Percentiles rank a stretch among this genome's conserved stretches.
These are phyloP conservation scores for Penicillium antarcticum DNA, from an alignment of 495 filamentous ascomycete genomes.

Conservation along the genomic window DNA sequence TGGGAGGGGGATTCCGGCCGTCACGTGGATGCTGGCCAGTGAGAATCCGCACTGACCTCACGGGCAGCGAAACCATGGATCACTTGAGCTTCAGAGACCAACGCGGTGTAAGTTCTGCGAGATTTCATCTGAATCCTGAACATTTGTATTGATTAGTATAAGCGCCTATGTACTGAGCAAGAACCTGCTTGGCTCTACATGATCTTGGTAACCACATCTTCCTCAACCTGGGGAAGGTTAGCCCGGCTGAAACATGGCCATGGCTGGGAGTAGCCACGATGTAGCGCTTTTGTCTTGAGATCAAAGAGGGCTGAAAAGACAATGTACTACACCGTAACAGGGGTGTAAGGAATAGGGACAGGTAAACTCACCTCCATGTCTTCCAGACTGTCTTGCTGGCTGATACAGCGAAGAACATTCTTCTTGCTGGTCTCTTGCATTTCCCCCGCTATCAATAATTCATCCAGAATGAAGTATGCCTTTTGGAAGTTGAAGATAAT, in stretches of 20 bases:
- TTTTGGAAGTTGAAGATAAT: constrained; percentile 99
- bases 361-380: constrained; percentile 87
- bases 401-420: constrained; percentile 92
- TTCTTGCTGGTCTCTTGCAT: constrained; percentile 99
- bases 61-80: constrained; percentile 27
- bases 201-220: constrained; percentile 89
- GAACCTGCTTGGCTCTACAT: constrained; percentile 57
- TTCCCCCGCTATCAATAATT: constrained; percentile 91
- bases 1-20: constrained; percentile 24
- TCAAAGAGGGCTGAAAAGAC: too few relatives aligned
- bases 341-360: background rate
- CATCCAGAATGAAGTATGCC: constrained; percentile 97
- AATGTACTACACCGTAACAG: background rate
- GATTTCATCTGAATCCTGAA: constrained; percentile 34
- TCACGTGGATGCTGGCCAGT: constrained; percentile 45
- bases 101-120: constrained; percentile 26
- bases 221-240: constrained; percentile 84
- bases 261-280: constrained; percentile 1
- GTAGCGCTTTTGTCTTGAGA: background rate
- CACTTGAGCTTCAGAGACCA: constrained; percentile 18
- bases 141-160: constrained; percentile 39
- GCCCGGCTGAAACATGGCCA: constrained; percentile 32
- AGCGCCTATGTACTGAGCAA: constrained; percentile 32
- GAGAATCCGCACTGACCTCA: constrained; percentile 42
- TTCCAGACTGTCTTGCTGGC: constrained; percentile 90